phyloP scores from a whole-genome alignment of 371 early-diverging fungal species.

The Globomyces sp. region DNA sequence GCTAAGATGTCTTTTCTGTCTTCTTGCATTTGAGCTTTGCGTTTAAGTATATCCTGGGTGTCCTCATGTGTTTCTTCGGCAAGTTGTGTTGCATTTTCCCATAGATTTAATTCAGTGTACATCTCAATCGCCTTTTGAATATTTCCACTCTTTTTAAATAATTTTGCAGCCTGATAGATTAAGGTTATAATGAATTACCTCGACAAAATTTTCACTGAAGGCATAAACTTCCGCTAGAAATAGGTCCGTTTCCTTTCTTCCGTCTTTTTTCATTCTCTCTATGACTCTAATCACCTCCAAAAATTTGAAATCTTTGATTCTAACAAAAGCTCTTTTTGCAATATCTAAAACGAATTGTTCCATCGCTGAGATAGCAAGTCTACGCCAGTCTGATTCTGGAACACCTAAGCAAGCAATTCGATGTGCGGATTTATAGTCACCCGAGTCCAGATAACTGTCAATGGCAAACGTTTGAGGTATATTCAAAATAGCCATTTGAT shows the following conservation, averaged over 20 bases:
- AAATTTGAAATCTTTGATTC: constrained; percentile 40
- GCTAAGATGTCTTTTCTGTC: constrained; percentile 49
- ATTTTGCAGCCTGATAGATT: constrained; percentile 40
- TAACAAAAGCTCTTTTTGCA: constrained; percentile 43
- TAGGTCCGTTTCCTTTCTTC: constrained; percentile 33
- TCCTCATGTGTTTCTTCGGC: constrained; percentile 43
- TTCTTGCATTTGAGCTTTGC: constrained; percentile 51
- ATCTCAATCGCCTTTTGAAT: constrained; percentile 50
- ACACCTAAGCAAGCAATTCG: constrained; percentile 48
- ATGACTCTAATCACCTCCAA: constrained; percentile 37
- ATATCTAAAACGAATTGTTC: constrained; percentile 42
- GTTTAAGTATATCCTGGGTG: constrained; percentile 38
- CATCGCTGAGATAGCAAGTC: constrained; percentile 45
- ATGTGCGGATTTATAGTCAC: constrained; percentile 43
- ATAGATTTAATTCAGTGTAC: constrained; percentile 56
- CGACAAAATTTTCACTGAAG: constrained; percentile 42
- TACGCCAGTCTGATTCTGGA: constrained; percentile 51
- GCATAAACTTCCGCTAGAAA: constrained; percentile 43
- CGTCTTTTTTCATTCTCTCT: constrained; percentile 35
- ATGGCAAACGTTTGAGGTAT: constrained; percentile 49
- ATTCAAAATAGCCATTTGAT: constrained; percentile 49
- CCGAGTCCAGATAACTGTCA: constrained; percentile 46
- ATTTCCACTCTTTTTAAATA: constrained; percentile 41
- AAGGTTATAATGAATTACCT: constrained; percentile 30
- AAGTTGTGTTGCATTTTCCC: constrained; percentile 52